These are phyloP conservation scores for Casuarina equisetifolia DNA, from an alignment of 306 rosid species.

Conservation along the genomic window DNA sequence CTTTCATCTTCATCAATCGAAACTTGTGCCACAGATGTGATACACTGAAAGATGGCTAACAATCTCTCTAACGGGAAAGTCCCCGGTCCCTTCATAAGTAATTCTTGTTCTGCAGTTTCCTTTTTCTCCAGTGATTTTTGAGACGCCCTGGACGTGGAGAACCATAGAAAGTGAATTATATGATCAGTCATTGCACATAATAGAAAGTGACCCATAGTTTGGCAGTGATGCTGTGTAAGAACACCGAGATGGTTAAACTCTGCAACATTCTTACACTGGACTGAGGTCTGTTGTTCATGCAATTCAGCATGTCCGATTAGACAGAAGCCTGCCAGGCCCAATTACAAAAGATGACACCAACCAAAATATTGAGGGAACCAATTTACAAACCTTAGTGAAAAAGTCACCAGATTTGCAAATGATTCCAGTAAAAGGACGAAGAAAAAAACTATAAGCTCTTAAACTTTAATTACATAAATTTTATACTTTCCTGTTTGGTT, in stretches of 20 bases:
- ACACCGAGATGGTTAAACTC: not conserved
- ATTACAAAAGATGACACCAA: not conserved
- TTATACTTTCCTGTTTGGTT: not conserved
- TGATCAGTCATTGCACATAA: constrained; percentile 4
- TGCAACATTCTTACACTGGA: not conserved
- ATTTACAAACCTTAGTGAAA: not conserved
- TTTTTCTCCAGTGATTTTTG: constrained; percentile 64
- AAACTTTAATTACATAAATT: not conserved
- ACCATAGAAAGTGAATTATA: constrained; percentile 17
- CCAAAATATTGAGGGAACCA: not conserved
- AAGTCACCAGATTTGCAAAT: not conserved
- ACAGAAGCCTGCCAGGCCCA: not conserved
- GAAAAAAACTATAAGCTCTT: not conserved
- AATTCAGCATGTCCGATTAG: not conserved
- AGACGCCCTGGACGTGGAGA: constrained; percentile 51
- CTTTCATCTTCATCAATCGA: constrained; percentile 57
- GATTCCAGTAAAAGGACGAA: not conserved
- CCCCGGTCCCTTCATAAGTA: constrained; percentile 92
- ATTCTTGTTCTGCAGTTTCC: constrained; percentile 76
- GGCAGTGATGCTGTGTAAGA: not conserved
- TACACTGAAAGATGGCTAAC: constrained; percentile 89
- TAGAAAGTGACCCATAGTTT: not conserved
- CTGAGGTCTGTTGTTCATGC: not conserved
- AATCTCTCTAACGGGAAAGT: constrained; percentile 90
- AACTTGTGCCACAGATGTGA: constrained; percentile 67